Percentiles rank a stretch among this genome's conserved stretches.
phyloP scores from a whole-genome alignment of 805 yeast species.

The Millerozyma acaciae region DNA sequence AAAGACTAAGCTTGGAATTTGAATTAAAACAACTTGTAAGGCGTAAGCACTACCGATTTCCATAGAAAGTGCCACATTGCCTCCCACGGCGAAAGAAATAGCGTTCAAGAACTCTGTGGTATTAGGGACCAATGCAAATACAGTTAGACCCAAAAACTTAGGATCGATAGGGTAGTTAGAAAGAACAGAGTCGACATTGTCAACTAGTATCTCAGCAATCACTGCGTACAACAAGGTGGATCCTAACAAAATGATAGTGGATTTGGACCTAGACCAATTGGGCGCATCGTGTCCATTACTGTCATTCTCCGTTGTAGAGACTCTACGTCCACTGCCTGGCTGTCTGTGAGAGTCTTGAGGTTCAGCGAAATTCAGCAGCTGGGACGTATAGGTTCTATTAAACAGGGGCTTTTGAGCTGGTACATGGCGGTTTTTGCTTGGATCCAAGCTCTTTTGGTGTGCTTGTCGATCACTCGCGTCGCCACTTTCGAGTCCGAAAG shows the following conservation, averaged over 20 bases:
- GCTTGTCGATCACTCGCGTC: no score
- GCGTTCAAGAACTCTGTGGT: conserved; percentile 97
- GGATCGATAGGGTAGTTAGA: conserved; percentile 78
- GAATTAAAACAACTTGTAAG: conserved; percentile 87
- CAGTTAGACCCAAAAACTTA: conserved; percentile 86
- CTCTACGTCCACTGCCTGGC: no score
- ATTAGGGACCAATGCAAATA: conserved; percentile 94
- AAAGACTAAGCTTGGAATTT: conserved; percentile 85
- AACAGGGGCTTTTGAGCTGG: no score
- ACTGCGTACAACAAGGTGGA: conserved; percentile 88
- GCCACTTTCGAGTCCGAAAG: no score
- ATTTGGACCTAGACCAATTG: conserved; percentile 87
- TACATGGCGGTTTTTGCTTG: no score
- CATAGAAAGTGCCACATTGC: conserved; percentile 94
- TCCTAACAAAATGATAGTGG: conserved; percentile 73
- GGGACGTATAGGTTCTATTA: no score
- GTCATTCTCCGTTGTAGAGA: no score
- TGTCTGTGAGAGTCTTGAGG: no score
- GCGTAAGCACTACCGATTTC: conserved; percentile 98
- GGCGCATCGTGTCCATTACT: conserved; percentile 85
- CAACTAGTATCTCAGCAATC: conserved; percentile 91
- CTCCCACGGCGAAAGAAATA: conserved; percentile 92
- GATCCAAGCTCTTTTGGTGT: no score
- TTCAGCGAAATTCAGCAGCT: no score
- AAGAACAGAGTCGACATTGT: conserved; percentile 85